phyloP scores from a whole-genome alignment of 2,329 filamentous ascomycete species.

The Incumbomyces lentus region DNA sequence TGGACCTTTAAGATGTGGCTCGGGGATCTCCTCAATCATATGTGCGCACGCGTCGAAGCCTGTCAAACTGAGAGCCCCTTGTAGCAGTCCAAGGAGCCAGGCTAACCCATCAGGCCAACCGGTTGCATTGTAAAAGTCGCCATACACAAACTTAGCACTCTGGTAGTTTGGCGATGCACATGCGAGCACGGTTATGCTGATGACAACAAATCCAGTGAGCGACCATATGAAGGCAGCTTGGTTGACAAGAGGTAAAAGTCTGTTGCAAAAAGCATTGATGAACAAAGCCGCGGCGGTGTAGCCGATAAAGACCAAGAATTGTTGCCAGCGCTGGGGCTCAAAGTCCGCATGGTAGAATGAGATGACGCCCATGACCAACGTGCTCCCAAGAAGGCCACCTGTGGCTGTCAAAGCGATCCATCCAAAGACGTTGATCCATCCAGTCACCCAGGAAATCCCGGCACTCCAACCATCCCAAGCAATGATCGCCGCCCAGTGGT shows the following conservation, averaged over 20 bases:
- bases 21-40: slow-evolving; percentile 43
- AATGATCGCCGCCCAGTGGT: slow-evolving; percentile 61
- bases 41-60: slow-evolving; percentile 33
- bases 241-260: slow-evolving; percentile 54
- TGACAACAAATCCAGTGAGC: slow-evolving; percentile 56
- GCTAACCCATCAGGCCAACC: slow-evolving; percentile 59
- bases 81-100: slow-evolving; percentile 36
- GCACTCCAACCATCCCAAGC: slow-evolving; percentile 51
- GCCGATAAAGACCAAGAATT: slow-evolving; percentile 61
- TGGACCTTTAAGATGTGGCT: slow-evolving; percentile 46
- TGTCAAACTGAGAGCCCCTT: slow-evolving; percentile 39
- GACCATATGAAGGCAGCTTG: slow-evolving; percentile 63
- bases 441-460: slow-evolving; percentile 52
- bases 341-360: slow-evolving; percentile 51
- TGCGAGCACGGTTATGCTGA: slow-evolving; percentile 58
- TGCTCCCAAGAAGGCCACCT: slow-evolving; percentile 55
- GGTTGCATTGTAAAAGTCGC: slow-evolving; percentile 55
- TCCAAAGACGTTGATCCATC: slow-evolving; percentile 40
- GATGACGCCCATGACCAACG: slow-evolving; percentile 57
- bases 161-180: slow-evolving; percentile 57
- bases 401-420: slow-evolving; percentile 53
- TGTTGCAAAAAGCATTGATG: slow-evolving; percentile 56
- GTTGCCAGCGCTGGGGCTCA: slow-evolving; percentile 53
- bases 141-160: slow-evolving; percentile 45
- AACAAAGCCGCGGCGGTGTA: slow-evolving; percentile 52